These are phyloP conservation scores for Aureobasidium vineae DNA, from an alignment of 2,329 filamentous ascomycete species.

Conservation along the genomic window DNA sequence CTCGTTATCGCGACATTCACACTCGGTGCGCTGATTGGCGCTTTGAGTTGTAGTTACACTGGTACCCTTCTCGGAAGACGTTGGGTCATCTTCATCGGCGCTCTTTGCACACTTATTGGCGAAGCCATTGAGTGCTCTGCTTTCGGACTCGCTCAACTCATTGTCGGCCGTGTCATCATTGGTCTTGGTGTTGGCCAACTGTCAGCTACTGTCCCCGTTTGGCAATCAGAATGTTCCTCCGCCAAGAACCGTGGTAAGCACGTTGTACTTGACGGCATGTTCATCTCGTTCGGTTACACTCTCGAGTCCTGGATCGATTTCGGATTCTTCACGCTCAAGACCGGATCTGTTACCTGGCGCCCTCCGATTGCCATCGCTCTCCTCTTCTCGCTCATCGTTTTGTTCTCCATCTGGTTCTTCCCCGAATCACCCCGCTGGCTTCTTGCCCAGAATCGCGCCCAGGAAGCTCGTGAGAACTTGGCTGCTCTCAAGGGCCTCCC, in stretches of 20 bases:
- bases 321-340: conserved; percentile 43
- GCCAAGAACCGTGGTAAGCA: conserved; percentile 44
- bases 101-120: conserved; percentile 45
- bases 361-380: conserved; percentile 53
- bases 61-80: conserved; percentile 50
- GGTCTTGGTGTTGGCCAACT: conserved; percentile 47
- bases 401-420: conserved; percentile 39
- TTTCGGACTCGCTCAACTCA: conserved; percentile 49
- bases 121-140: conserved; percentile 47
- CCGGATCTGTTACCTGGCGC: conserved; percentile 45
- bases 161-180: conserved; percentile 47
- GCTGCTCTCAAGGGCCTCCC: conserved; percentile 44
- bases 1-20: conserved; percentile 48
- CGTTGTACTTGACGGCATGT: conserved; percentile 48
- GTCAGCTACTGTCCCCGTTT: conserved; percentile 49
- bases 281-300: conserved; percentile 48
- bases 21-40: conserved; percentile 49
- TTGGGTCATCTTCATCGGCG: conserved; percentile 46
- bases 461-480: conserved; percentile 38
- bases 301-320: conserved; percentile 52
- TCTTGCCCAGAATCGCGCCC: conserved; percentile 36
- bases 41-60: conserved; percentile 47
- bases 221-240: conserved; percentile 46
- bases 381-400: conserved; percentile 37
- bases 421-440: conserved; percentile 45